phyloP scores from a whole-genome alignment of 495 filamentous ascomycete genomes.

The Pyrenula aspistea region DNA sequence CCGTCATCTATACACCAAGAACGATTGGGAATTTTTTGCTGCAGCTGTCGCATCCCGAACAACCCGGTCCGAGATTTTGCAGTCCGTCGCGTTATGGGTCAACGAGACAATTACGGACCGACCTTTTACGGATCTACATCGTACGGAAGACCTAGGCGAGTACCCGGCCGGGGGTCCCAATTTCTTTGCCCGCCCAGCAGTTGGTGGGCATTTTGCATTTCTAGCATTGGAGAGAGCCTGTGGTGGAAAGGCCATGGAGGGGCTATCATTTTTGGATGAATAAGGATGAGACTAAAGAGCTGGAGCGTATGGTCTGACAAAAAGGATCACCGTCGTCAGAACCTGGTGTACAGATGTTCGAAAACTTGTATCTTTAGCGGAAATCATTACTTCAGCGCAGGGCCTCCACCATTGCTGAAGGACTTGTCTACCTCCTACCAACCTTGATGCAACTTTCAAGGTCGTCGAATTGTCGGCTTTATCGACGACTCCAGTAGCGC shows the following conservation, averaged over 20 bases:
- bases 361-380: no score
- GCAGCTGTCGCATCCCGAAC: slow-evolving; percentile 60
- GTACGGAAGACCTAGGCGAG: slow-evolving; percentile 58
- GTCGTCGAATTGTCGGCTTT: no score
- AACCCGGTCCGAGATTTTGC: slow-evolving; percentile 60
- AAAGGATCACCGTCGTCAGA: neutral
- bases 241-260: slow-evolving; percentile 53
- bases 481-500: no score
- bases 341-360: no score
- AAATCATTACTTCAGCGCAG: no score
- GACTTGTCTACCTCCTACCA: no score
- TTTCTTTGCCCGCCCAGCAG: slow-evolving; percentile 76
- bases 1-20: slow-evolving; percentile 81
- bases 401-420: no score
- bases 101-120: slow-evolving; percentile 71
- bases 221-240: slow-evolving; percentile 68
- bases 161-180: slow-evolving; percentile 44
- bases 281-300: neutral
- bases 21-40: slow-evolving; percentile 86
- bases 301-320: neutral
- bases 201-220: slow-evolving; percentile 81
- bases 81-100: slow-evolving; percentile 71
- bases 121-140: slow-evolving; percentile 75
- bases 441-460: no score
- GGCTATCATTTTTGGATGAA: slow-evolving; percentile 51